Conservation (phyloP, 208 protist genomes). For the Naegleria fowleri region DNA sequence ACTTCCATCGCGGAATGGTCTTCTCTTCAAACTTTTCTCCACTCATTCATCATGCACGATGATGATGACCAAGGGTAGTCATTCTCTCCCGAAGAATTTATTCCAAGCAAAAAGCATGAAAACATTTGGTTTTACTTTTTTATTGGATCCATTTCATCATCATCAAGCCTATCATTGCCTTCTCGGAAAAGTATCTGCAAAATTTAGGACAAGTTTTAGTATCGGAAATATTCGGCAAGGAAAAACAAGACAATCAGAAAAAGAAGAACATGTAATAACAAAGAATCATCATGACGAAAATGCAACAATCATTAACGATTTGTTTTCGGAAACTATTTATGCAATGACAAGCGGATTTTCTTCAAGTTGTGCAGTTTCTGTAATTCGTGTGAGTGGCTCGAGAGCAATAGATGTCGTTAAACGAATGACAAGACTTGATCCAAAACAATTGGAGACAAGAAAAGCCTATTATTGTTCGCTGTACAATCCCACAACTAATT, state of each 20-base stretch:
- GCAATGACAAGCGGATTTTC: background rate
- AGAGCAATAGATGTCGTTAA: background rate
- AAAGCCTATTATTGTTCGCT: background rate
- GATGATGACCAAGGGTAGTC: too few species aligned
- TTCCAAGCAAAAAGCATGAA: too few species aligned
- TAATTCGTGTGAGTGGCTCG: background rate
- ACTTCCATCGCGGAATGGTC: too few species aligned
- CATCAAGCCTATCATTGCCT: background rate
- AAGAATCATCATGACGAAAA: background rate
- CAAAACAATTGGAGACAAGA: background rate
- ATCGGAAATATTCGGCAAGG: background rate
- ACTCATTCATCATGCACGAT: too few species aligned
- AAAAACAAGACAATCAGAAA: background rate
- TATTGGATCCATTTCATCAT: too few species aligned
- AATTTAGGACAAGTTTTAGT: background rate
- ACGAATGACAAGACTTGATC: background rate
- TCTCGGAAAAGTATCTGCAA: background rate
- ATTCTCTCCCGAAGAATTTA: too few species aligned
- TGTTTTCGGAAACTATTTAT: background rate
- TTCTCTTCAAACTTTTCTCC: too few species aligned
- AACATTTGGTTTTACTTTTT: too few species aligned
- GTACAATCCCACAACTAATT: too few species aligned
- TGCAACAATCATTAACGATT: background rate
- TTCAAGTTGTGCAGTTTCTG: background rate
- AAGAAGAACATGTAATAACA: background rate